These are phyloP conservation scores for Didymella sp. DNA, from an alignment of 2,329 filamentous ascomycete species.

Conservation along the genomic window DNA sequence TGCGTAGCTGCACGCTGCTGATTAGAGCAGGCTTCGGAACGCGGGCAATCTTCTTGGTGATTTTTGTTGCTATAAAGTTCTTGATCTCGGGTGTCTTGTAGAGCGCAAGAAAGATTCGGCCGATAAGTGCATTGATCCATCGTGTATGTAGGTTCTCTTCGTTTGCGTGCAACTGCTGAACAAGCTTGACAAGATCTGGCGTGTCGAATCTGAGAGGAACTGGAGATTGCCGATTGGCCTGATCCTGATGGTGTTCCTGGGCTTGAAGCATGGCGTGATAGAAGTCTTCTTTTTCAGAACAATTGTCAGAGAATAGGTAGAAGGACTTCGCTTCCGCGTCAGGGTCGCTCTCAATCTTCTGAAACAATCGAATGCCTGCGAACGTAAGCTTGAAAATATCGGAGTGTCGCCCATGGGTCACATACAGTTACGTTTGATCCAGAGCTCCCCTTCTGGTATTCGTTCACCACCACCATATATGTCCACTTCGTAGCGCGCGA, in stretches of 20 bases:
- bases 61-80: slow-evolving; percentile 78
- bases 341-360: slow-evolving; percentile 64
- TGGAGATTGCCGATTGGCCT: slow-evolving; percentile 63
- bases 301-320: slow-evolving; percentile 92
- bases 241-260: slow-evolving; percentile 71
- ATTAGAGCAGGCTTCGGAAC: slow-evolving; percentile 93
- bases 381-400: slow-evolving; percentile 14
- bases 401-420: background rate
- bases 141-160: slow-evolving; percentile 89
- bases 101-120: slow-evolving; percentile 84
- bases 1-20: slow-evolving; percentile 80
- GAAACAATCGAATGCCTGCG: slow-evolving; percentile 70
- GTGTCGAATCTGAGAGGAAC: slow-evolving; percentile 79
- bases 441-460: slow-evolving; percentile 91
- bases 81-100: slow-evolving; percentile 86
- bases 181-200: slow-evolving; percentile 84
- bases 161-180: slow-evolving; percentile 88
- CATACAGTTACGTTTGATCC: slow-evolving; percentile 86
- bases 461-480: slow-evolving; percentile 80
- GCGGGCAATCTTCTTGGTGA: slow-evolving; percentile 94
- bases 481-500: slow-evolving; percentile 84
- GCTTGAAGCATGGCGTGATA: slow-evolving; percentile 91
- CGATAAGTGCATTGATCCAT: slow-evolving; percentile 92
- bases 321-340: slow-evolving; percentile 78
- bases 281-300: slow-evolving; percentile 97